A percentile compares a stretch with the other conserved stretches of the same genome.
Evolutionary conservation across 208 protist species (phyloP).

Genomic region (Strigomonas culicis): DNA sequence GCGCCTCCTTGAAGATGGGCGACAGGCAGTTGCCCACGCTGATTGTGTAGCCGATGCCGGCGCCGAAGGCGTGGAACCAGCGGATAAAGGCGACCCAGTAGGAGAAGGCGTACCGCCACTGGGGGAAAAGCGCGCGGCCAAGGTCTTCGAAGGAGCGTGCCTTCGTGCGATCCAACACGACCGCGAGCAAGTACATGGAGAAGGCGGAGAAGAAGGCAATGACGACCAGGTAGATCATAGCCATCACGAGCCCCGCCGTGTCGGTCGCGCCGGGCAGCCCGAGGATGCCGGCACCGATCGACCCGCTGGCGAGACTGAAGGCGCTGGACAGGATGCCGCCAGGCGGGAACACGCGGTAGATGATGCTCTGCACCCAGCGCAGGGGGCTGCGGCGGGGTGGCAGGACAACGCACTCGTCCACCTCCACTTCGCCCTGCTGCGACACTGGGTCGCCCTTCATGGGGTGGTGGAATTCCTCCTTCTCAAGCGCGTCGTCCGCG

Average conservation of each 20-base stretch:
- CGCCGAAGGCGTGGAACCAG: slow-evolving; percentile 30
- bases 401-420: slow-evolving; percentile 34
- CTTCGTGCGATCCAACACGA: slow-evolving; percentile 25
- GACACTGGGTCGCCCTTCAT: slow-evolving; percentile 54
- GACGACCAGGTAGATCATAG: slow-evolving; percentile 28
- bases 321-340: slow-evolving; percentile 32
- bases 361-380: neutral
- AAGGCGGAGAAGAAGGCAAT: slow-evolving; percentile 40
- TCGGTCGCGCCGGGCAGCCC: slow-evolving; percentile 31
- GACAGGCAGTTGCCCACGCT: slow-evolving; percentile 27
- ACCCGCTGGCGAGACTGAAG: slow-evolving; percentile 32
- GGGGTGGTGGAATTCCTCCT: slow-evolving; percentile 74
- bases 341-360: slow-evolving; percentile 24
- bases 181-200: slow-evolving; percentile 38
- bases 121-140: slow-evolving; percentile 28
- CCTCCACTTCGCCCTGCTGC: slow-evolving; percentile 57
- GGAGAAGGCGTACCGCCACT: slow-evolving; percentile 22
- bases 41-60: slow-evolving; percentile 34
- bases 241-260: slow-evolving; percentile 26
- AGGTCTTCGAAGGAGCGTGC: slow-evolving; percentile 40
- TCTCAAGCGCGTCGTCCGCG: slow-evolving; percentile 41
- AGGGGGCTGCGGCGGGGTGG: slow-evolving; percentile 22
- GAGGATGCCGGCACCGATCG: slow-evolving; percentile 41
- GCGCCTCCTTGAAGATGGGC: slow-evolving; percentile 26
- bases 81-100: slow-evolving; percentile 42